phyloP scores from a whole-genome alignment of 495 filamentous ascomycete species.

The Choiromyces venosus region DNA sequence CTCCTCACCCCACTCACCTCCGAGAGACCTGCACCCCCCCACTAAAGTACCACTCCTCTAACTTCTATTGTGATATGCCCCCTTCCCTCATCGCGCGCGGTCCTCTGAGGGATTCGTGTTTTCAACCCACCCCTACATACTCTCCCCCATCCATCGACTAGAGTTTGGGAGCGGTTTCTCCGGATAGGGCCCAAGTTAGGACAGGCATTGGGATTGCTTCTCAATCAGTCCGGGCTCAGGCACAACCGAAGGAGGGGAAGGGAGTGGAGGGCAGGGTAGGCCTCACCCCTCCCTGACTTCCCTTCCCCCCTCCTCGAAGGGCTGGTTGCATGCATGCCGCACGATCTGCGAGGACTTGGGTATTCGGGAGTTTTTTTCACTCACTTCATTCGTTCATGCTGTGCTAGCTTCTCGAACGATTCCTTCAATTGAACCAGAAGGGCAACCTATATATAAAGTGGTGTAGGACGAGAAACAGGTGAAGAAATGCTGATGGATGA shows the following conservation, averaged over 20 bases:
- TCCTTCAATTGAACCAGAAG: background rate
- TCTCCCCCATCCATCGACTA: background rate
- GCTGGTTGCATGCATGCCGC: background rate
- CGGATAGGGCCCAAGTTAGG: background rate
- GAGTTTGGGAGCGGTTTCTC: background rate
- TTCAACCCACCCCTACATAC: background rate
- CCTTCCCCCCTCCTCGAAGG: background rate
- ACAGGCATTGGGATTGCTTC: background rate
- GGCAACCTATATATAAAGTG: background rate
- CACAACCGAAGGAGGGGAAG: background rate
- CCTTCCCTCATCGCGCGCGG: background rate
- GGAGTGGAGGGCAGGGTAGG: no score
- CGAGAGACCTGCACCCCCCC: background rate
- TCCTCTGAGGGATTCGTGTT: background rate
- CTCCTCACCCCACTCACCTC: background rate
- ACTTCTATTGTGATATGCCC: background rate
- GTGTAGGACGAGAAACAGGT: background rate
- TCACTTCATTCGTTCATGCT: background rate
- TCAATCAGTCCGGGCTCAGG: background rate
- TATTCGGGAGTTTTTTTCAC: background rate
- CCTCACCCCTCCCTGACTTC: background rate
- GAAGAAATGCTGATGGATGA: background rate
- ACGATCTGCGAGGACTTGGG: background rate
- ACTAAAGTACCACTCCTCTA: background rate
- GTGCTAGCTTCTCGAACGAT: background rate